Evolutionary conservation across 805 yeast species (phyloP).

Genomic region (Saccharomycopsis synnaedendra): DNA sequence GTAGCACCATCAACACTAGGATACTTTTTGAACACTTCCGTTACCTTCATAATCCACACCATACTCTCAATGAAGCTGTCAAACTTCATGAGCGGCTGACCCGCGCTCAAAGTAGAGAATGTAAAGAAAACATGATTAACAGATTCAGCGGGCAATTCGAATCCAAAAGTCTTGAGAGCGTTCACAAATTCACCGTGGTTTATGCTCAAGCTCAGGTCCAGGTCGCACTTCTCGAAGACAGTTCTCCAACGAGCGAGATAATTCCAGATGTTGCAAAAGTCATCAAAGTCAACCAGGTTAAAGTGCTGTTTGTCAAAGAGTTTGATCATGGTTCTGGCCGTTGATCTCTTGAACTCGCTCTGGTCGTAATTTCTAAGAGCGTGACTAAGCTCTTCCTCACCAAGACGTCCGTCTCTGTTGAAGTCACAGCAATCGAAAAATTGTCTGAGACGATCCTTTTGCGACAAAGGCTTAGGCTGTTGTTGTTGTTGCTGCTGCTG

Average conservation of each 20-base stretch:
- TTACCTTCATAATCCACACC: slow-evolving; percentile 16
- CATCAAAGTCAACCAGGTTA: slow-evolving; percentile 16
- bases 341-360: slow-evolving; percentile 15
- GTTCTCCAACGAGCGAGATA: slow-evolving; percentile 17
- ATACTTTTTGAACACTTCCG: slow-evolving; percentile 16
- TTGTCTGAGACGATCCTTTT: slow-evolving; percentile 15
- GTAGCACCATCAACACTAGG: slow-evolving; percentile 16
- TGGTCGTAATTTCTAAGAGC: slow-evolving; percentile 17
- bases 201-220: slow-evolving; percentile 10
- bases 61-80: slow-evolving; percentile 16
- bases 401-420: slow-evolving; percentile 16
- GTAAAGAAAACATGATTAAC: slow-evolving; percentile 14
- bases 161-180: slow-evolving; percentile 15
- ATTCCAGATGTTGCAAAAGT: slow-evolving; percentile 15
- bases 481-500: slow-evolving; percentile 6
- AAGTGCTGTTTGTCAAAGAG: slow-evolving; percentile 14
- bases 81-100: slow-evolving; percentile 15
- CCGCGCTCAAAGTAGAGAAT: slow-evolving; percentile 7
- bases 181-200: slow-evolving; percentile 13
- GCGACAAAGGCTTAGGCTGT: slow-evolving; percentile 7
- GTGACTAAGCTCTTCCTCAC: slow-evolving; percentile 16
- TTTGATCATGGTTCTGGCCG: slow-evolving; percentile 16
- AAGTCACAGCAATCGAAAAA: slow-evolving; percentile 17
- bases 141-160: slow-evolving; percentile 14
- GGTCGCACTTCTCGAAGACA: slow-evolving; percentile 16